A percentile compares a stretch with the other conserved stretches of the same genome.
Evolutionary conservation across 148 eudicot genomes (phyloP).

Genomic region (Camellia japonica): DNA sequence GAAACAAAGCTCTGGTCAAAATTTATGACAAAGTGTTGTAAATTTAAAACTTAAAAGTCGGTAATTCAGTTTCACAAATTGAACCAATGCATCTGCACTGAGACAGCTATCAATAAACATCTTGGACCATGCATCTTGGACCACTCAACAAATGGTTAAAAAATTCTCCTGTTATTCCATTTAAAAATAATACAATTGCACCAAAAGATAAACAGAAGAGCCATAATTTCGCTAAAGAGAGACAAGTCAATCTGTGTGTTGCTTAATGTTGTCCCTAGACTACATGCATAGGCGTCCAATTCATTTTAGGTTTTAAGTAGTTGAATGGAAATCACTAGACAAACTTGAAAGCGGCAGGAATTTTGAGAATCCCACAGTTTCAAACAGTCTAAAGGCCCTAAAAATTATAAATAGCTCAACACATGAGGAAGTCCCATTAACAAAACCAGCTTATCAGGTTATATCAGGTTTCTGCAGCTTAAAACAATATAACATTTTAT

Average conservation of each 20-base stretch:
- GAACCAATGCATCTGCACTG: neutral
- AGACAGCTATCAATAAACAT: neutral
- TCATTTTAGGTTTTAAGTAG: neutral
- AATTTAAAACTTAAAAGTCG: neutral
- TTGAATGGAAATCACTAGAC: neutral
- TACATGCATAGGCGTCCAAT: neutral
- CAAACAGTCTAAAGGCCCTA: neutral
- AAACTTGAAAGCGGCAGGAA: neutral
- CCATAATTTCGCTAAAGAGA: constrained; percentile 1
- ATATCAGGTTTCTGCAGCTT: constrained; percentile 1
- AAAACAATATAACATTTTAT: neutral
- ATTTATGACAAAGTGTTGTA: neutral
- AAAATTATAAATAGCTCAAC: neutral
- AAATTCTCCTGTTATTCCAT: neutral
- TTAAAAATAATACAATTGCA: neutral
- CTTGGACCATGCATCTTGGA: neutral
- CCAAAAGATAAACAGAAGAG: neutral
- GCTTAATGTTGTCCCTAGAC: neutral
- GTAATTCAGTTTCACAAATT: neutral
- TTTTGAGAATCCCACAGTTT: neutral
- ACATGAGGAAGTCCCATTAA: neutral
- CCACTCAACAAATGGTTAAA: neutral
- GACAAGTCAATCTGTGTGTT: constrained; percentile 4
- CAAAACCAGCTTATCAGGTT: neutral
- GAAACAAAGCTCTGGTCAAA: neutral